Evolutionary conservation across 2,329 filamentous ascomycete genomes (phyloP).

Genomic region (Scorias spongiosa): DNA sequence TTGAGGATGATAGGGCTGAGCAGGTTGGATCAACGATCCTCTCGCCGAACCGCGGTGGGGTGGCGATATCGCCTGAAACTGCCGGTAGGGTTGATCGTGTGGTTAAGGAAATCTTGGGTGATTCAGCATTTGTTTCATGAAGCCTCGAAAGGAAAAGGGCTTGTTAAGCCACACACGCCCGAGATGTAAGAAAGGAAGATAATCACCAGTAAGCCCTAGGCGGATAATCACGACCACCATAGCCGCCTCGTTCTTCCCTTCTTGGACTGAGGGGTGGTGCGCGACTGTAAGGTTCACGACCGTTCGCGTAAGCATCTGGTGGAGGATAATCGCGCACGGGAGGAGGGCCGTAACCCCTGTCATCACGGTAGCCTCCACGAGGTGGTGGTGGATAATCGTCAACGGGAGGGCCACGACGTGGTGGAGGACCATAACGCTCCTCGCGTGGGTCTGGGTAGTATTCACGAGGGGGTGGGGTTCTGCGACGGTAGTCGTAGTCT

Average conservation of each 20-base stretch:
- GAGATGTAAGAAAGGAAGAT: conserved; percentile 3
- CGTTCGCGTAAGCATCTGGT: conserved; percentile 46
- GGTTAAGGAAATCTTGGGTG: too few relatives aligned
- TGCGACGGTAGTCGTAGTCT: conserved; percentile 65
- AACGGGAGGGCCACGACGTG: conserved; percentile 56
- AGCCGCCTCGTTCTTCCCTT: conserved; percentile 21
- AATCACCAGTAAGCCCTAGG: conserved; percentile 34
- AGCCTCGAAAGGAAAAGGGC: too few relatives aligned
- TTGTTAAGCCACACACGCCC: too few relatives aligned
- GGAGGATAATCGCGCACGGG: conserved; percentile 26
- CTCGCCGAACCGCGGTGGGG: too few relatives aligned
- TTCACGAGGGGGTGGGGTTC: conserved; percentile 63
- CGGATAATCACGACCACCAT: conserved; percentile 30
- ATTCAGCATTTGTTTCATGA: too few relatives aligned
- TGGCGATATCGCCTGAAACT: too few relatives aligned
- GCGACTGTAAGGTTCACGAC: conserved; percentile 40
- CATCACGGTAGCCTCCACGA: conserved; percentile 47
- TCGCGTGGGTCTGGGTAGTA: conserved; percentile 80
- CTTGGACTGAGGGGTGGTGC: conserved; percentile 31
- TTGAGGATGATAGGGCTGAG: too few relatives aligned
- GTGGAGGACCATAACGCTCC: conserved; percentile 51
- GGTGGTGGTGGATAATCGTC: conserved; percentile 53
- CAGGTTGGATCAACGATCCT: too few relatives aligned
- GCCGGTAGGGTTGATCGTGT: too few relatives aligned
- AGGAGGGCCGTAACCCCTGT: conserved; percentile 46